These are phyloP conservation scores for Sporothrix dimorphospora DNA, from an alignment of 2,329 filamentous ascomycete genomes.

Conservation along the genomic window DNA sequence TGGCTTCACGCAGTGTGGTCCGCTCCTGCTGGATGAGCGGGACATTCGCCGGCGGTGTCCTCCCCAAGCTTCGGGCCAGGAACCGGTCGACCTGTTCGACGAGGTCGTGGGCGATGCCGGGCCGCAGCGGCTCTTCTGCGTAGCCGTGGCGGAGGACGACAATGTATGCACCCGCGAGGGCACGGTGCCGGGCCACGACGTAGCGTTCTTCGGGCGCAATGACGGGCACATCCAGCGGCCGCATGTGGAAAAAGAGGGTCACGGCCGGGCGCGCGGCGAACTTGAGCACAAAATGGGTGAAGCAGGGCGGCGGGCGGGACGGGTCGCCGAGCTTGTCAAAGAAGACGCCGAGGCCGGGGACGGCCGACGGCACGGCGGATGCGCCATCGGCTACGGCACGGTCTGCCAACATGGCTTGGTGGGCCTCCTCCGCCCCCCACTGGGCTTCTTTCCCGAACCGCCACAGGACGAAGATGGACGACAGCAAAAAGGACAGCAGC, in stretches of 20 bases:
- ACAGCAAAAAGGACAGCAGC: slow-evolving; percentile 63
- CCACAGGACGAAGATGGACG: slow-evolving; percentile 72
- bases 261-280: slow-evolving; percentile 69
- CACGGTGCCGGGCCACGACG: slow-evolving; percentile 44
- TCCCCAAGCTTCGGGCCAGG: slow-evolving; percentile 42
- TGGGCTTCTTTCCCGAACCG: slow-evolving; percentile 78
- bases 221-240: slow-evolving; percentile 62
- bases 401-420: slow-evolving; percentile 56
- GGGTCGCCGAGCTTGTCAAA: slow-evolving; percentile 75
- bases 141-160: slow-evolving; percentile 73
- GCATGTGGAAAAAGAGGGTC: slow-evolving; percentile 74
- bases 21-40: slow-evolving; percentile 41
- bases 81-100: slow-evolving; percentile 60
- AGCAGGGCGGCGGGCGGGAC: slow-evolving; percentile 61
- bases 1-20: slow-evolving; percentile 49
- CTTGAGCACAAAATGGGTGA: slow-evolving; percentile 73
- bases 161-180: slow-evolving; percentile 66
- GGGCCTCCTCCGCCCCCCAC: slow-evolving; percentile 69
- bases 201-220: slow-evolving; percentile 55
- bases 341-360: slow-evolving; percentile 69
- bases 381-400: slow-evolving; percentile 38
- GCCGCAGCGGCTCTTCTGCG: slow-evolving; percentile 70
- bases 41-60: background rate
- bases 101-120: slow-evolving; percentile 59
- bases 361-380: slow-evolving; percentile 44